A percentile compares a stretch with the other conserved stretches of the same genome.
Evolutionary conservation across 768 basidiomycete genomes (phyloP).

Genomic region (Clitopilus hobsonii): DNA sequence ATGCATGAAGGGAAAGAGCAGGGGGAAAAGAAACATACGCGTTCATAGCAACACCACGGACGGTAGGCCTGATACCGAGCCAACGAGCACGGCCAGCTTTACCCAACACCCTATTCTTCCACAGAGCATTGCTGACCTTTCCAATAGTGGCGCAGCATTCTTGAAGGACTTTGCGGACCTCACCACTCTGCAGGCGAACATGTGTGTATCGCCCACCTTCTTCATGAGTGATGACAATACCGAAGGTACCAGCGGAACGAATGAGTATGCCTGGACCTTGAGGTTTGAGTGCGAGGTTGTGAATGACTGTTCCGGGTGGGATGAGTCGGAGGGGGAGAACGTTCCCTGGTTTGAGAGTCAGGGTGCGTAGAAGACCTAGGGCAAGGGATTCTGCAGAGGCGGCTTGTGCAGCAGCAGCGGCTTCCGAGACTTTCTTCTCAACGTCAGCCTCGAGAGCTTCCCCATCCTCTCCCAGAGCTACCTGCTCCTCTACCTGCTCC

Average conservation of each 20-base stretch:
- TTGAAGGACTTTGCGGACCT: constrained; percentile 80
- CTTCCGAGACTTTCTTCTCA: constrained; percentile 13
- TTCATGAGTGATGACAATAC: constrained; percentile 75
- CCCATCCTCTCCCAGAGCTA: constrained; percentile 10
- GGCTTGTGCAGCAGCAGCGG: constrained; percentile 13
- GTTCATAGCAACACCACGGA: constrained; percentile 97
- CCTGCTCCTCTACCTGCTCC: constrained; percentile 13
- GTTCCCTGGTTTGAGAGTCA: constrained; percentile 87
- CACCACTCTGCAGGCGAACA: constrained; percentile 86
- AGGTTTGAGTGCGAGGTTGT: constrained; percentile 76
- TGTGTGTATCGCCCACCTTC: constrained; percentile 69
- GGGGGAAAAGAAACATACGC: constrained; percentile 48
- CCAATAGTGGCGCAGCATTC: constrained; percentile 89
- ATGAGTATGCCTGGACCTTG: constrained; percentile 77
- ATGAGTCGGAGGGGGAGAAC: constrained; percentile 89
- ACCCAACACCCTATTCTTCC: constrained; percentile 80
- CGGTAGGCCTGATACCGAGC: constrained; percentile 80
- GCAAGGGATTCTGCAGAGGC: constrained; percentile 62
- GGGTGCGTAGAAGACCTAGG: constrained; percentile 76
- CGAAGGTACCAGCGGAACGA: constrained; percentile 86
- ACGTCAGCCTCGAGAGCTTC: constrained; percentile 11
- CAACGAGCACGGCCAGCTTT: constrained; percentile 90
- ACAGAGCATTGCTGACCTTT: constrained; percentile 85
- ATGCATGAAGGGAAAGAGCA: neutral
- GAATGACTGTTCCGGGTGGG: constrained; percentile 87